phyloP scores from a whole-genome alignment of 192 early-diverging fungal species.

The Dimargaris xerosporica region DNA sequence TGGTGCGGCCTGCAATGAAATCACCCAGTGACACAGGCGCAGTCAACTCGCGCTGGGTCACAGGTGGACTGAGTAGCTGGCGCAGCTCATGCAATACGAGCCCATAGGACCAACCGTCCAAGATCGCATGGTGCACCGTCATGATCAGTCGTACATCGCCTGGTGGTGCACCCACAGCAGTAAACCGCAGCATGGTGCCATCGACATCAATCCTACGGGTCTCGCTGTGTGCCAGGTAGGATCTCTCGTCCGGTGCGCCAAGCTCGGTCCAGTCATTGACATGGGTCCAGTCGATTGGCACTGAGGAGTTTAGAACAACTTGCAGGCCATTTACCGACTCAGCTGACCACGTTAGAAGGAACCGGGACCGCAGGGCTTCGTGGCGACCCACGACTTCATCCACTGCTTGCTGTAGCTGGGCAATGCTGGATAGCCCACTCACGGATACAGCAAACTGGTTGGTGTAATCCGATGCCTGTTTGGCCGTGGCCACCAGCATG shows the following conservation, averaged over 20 bases:
- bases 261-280: background rate
- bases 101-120: background rate
- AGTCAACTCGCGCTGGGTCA: background rate
- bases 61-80: background rate
- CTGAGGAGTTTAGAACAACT: background rate
- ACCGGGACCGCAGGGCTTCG: background rate
- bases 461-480: background rate
- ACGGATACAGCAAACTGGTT: background rate
- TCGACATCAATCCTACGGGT: background rate
- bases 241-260: background rate
- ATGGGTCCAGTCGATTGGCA: background rate
- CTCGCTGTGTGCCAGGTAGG: background rate
- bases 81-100: background rate
- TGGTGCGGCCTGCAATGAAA: background rate
- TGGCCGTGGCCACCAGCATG: background rate
- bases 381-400: background rate
- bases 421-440: background rate
- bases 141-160: background rate
- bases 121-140: background rate
- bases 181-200: background rate
- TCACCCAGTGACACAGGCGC: background rate
- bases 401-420: background rate
- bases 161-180: background rate
- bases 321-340: background rate
- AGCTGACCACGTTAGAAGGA: background rate